These are phyloP conservation scores for Mycogone perniciosa DNA, from an alignment of 2,329 filamentous ascomycete species.

Conservation along the genomic window DNA sequence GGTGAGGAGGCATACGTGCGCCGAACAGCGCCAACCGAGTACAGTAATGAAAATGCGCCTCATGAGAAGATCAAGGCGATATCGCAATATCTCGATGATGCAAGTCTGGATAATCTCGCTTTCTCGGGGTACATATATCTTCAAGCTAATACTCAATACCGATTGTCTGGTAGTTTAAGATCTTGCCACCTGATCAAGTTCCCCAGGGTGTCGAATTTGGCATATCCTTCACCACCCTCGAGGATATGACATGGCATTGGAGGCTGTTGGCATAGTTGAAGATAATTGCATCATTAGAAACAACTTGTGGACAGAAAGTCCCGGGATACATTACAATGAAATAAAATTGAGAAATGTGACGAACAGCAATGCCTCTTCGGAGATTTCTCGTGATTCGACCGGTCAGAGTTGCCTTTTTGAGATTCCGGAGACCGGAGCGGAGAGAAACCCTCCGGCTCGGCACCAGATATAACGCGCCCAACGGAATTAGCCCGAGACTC, in stretches of 20 bases:
- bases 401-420: background rate
- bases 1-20: conserved; percentile 29
- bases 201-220: conserved; percentile 29
- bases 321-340: conserved; percentile 1
- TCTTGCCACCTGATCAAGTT: conserved; percentile 23
- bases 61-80: conserved; percentile 35
- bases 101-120: conserved; percentile 14
- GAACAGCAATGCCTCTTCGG: background rate
- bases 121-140: background rate
- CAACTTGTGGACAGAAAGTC: too few relatives aligned
- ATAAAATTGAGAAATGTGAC: background rate
- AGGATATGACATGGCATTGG: conserved; percentile 35
- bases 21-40: conserved; percentile 33
- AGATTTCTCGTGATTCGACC: conserved; percentile 1
- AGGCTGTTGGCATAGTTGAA: conserved; percentile 26
- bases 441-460: too few relatives aligned
- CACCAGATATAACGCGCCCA: too few relatives aligned
- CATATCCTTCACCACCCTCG: conserved; percentile 31
- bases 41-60: conserved; percentile 34
- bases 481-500: too few relatives aligned
- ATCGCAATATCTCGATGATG: conserved; percentile 35
- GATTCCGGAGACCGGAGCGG: conserved; percentile 2
- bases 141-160: background rate
- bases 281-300: conserved; percentile 16
- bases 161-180: conserved; percentile 22